phyloP scores from a whole-genome alignment of 2,329 filamentous ascomycete species.

The Nakataea oryzae region DNA sequence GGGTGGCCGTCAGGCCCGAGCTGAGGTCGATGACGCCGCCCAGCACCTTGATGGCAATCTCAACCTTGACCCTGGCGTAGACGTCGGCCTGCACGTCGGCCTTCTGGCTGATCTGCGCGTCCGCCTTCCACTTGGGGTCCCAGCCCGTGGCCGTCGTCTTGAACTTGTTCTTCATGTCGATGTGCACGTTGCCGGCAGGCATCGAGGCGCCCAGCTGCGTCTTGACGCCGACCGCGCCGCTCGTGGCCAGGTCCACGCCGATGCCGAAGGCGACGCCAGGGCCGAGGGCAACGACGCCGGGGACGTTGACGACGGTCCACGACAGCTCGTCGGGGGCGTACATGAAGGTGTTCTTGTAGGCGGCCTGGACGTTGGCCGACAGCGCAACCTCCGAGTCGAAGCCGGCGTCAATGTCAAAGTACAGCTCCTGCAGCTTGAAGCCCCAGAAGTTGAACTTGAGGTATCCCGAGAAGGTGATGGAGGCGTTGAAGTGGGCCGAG shows the following conservation, averaged over 20 bases:
- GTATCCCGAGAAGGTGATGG: slow-evolving; percentile 28
- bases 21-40: slow-evolving; percentile 15
- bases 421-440: slow-evolving; percentile 22
- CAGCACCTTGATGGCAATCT: slow-evolving; percentile 14
- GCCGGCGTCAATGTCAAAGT: slow-evolving; percentile 29
- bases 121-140: slow-evolving; percentile 10
- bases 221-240: not conserved
- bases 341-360: slow-evolving; percentile 20
- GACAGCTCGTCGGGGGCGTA: slow-evolving; percentile 24
- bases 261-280: slow-evolving; percentile 3
- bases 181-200: slow-evolving; percentile 13
- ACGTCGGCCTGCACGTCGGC: slow-evolving; percentile 12
- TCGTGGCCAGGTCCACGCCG: not conserved
- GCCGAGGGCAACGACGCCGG: slow-evolving; percentile 23
- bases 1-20: slow-evolving; percentile 15
- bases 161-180: slow-evolving; percentile 16
- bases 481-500: slow-evolving; percentile 21
- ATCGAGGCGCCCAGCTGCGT: not conserved
- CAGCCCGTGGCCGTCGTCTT: slow-evolving; percentile 8
- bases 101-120: slow-evolving; percentile 11
- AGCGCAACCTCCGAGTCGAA: slow-evolving; percentile 25
- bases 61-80: slow-evolving; percentile 11
- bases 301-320: slow-evolving; percentile 26
- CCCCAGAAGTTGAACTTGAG: slow-evolving; percentile 26
- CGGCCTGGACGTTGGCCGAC: slow-evolving; percentile 20